Evolutionary conservation across 2,329 filamentous ascomycete genomes (phyloP), one percentile per base, ranked within the genome.

Genomic region (Alternaria triticina): DNA sequence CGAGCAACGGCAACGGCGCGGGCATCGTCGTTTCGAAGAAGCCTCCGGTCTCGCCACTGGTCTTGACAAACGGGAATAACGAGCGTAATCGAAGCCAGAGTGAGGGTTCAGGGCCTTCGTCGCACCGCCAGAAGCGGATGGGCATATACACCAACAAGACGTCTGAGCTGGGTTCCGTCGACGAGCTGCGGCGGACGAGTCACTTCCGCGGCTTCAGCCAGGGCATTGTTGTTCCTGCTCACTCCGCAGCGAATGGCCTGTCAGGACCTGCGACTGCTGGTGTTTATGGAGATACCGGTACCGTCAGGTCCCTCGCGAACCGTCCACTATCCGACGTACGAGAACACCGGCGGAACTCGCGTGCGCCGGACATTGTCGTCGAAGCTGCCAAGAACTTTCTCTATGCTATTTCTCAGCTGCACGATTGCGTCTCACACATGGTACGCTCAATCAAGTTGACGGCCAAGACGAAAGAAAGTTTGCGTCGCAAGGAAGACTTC

Each of bases 41-140:
- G 60, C 92, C 93, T 1, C 88, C 89, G 2, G 86, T 93, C n/a
- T 89, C 92, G 79, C 92, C 87, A n/a, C 77, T 87, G 30, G 78
- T 90, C 3, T 89, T 92, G 58, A 89, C 88, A 17, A 95, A 86
- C 67, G 84, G 71, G 13, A 65, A 87, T 27, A 91, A 89, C 67
- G 91, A 94, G 76, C 86, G 90, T 10, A 88, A 85, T 66, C 81
- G 88, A 68, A 90, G 87, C 71, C 86, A 89, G 64, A 90, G 88
- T 65, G 88, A 90, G 75, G 87, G 87, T 22, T 83, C 87, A 6
- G 78, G 79, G 1, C 69, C 85, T 80, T 74, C 86, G 76, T 82
- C 83, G 74, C 77, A 82, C 28, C 85, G 86, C 25, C 84, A 83
- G 63, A 87, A 88, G 70, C 83, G 88, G 17, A 88, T 89, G 84